Base-by-base conservation (phyloP, 1,284 basidiomycete genomes). In the Irpex rosettiformis region DNA sequence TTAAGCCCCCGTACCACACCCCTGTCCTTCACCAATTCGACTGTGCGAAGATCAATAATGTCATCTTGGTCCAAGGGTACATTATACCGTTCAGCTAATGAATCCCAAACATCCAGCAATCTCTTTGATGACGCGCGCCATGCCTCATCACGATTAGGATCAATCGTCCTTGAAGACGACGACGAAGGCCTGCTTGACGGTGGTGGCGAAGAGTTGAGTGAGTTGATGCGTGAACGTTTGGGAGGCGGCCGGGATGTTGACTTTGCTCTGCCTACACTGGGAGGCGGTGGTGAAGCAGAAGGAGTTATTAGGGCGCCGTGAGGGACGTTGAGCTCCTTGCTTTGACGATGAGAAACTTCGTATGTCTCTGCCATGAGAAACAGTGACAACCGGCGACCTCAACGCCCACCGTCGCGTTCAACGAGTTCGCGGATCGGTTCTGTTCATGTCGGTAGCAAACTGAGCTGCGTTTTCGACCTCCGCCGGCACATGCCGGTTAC, bases 21-120 rank as follows among this genome's bases (percentile, higher is more conserved):
- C 58, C 86, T 80, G 68, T 91, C 86, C 65, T 82, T 82, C 56
- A 88, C 72, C 42, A 91, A 75, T 57, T 79, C 69, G 21, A 77
- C 79, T 6, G 82, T 82, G 52, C 75, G 72, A 2, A 91, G 71
- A 67, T 91, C 85, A 33, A 91, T 77, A 53, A 91, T 85, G 66
- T 91, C 89, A 69, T 91, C 89, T 65, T 91, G 84, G 62, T 89
- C 87, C 27, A 90, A 72, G 42, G 78, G 76, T 54, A 81, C 78
- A 37, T 79, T 78, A 67, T 90, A 88, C 45, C 85, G 80, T 48
- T 85, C 82, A 2, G 80, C 87, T 10, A 91, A 79, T 43, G 80
- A 76, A 18, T 80, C 76, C 89, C 89, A 91, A 18, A 81, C 73
- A 63, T 82, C 78, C 29, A 83, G 71, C 37, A 91, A 74, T 4